Percentiles rank a stretch among this genome's conserved stretches.
These are phyloP conservation scores for Citrullus amarus DNA, from an alignment of 306 rosid genomes.

Conservation along the genomic window DNA sequence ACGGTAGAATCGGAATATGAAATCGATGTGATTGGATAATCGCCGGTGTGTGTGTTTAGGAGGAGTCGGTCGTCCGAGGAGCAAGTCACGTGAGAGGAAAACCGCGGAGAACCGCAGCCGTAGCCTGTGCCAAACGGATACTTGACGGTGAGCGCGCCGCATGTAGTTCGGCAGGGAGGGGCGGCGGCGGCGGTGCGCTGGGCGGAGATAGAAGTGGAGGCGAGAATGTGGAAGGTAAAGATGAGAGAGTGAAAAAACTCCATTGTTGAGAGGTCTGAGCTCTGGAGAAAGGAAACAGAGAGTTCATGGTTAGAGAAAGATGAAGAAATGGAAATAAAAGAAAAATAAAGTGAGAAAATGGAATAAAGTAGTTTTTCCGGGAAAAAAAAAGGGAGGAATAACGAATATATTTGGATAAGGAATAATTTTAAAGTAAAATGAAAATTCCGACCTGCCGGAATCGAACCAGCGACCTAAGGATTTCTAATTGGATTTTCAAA, in stretches of 20 bases:
- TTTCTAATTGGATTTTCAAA: background rate
- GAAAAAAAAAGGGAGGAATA: background rate
- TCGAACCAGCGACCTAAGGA: background rate
- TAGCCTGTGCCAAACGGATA: conserved; percentile 53
- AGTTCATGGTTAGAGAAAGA: background rate
- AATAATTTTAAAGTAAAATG: background rate
- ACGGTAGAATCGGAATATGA: conserved; percentile 45
- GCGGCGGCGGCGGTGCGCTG: background rate
- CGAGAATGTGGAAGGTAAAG: background rate
- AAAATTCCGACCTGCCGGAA: background rate
- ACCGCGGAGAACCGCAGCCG: conserved; percentile 56
- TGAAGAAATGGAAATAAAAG: background rate
- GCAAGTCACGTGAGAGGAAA: conserved; percentile 43
- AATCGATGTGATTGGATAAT: conserved; percentile 45
- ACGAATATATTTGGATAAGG: background rate
- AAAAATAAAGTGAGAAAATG: background rate
- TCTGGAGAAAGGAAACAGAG: background rate
- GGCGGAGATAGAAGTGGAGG: background rate
- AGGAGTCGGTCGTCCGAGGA: conserved; percentile 16
- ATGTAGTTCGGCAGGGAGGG: conserved; percentile 31
- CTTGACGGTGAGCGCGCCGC: conserved; percentile 36
- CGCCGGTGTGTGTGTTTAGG: conserved; percentile 45
- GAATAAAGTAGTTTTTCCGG: background rate
- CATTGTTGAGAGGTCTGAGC: background rate
- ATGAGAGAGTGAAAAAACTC: background rate